Conservation (phyloP, 2,329 filamentous ascomycete genomes). For the Eutypella sp. region DNA sequence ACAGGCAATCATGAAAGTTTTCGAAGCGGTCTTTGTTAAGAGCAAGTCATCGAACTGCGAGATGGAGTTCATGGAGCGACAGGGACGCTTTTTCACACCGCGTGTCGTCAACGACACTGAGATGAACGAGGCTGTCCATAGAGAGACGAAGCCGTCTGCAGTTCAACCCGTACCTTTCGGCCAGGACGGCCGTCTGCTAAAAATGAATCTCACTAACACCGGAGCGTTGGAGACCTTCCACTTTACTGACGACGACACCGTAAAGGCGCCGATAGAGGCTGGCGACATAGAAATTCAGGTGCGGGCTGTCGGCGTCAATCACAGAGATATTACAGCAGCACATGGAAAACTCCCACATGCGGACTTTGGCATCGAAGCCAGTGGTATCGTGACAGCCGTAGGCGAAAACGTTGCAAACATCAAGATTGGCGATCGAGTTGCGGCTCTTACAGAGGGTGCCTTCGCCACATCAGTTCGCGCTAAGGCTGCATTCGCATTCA, state of each 20-base stretch:
- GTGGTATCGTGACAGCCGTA: constrained; percentile 20
- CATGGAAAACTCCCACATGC: constrained; percentile 21
- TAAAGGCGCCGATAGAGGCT: constrained; percentile 26
- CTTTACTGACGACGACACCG: constrained; percentile 18
- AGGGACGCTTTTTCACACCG: constrained; percentile 33
- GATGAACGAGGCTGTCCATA: constrained; percentile 39
- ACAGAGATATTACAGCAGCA: constrained; percentile 22
- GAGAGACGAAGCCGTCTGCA: constrained; percentile 33
- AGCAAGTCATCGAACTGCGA: constrained; percentile 28
- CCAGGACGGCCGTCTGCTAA: constrained; percentile 16
- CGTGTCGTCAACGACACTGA: constrained; percentile 34
- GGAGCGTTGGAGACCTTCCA: constrained; percentile 26
- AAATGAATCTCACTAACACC: constrained; percentile 19
- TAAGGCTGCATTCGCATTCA: constrained; percentile 23
- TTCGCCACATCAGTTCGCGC: constrained; percentile 23
- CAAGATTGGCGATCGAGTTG: constrained; percentile 24
- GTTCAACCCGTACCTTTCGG: constrained; percentile 37
- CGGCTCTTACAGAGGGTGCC: constrained; percentile 34
- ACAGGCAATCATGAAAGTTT: constrained; percentile 27
- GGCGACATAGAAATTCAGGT: constrained; percentile 29
- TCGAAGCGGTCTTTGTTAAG: constrained; percentile 31
- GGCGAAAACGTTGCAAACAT: constrained; percentile 20
- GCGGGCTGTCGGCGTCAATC: constrained; percentile 24
- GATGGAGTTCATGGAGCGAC: constrained; percentile 38
- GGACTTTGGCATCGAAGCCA: constrained; percentile 23